Evolutionary conservation across 768 basidiomycete genomes (phyloP).

Genomic region (Hypholoma fasciculare): DNA sequence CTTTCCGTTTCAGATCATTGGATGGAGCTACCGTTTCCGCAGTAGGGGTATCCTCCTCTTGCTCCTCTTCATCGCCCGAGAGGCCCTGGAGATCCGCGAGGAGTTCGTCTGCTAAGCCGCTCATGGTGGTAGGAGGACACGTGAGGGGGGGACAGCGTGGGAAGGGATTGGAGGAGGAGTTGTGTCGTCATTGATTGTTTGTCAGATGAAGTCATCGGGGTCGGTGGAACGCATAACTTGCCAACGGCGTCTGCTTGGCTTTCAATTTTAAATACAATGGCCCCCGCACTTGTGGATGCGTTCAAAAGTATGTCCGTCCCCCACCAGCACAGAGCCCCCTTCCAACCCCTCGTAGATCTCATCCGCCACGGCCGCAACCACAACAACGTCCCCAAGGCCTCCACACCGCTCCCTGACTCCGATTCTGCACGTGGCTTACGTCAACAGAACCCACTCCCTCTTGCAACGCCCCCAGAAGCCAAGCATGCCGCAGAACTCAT

Average conservation of each 20-base stretch:
- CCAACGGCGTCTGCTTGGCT: background rate
- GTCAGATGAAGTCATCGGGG: conserved; percentile 20
- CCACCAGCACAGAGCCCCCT: conserved; percentile 10
- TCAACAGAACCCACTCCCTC: conserved; percentile 31
- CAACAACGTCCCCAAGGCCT: conserved; percentile 31
- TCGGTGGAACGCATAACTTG: conserved; percentile 14
- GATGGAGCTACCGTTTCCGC: conserved; percentile 8
- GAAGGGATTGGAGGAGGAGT: background rate
- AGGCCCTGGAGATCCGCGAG: conserved; percentile 89
- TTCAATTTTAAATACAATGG: conserved; percentile 34
- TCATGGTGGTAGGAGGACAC: conserved; percentile 44
- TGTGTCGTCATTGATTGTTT: conserved; percentile 3
- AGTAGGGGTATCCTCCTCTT: conserved; percentile 27
- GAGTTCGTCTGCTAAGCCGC: conserved; percentile 87
- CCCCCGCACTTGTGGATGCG: conserved; percentile 69
- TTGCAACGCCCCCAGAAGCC: conserved; percentile 16
- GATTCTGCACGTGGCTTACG: conserved; percentile 29
- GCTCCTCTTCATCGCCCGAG: conserved; percentile 62
- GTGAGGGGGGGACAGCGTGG: conserved; percentile 3
- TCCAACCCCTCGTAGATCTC: conserved; percentile 51
- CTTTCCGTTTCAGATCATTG: conserved; percentile 65
- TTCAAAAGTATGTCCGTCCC: conserved; percentile 71
- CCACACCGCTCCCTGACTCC: conserved; percentile 21
- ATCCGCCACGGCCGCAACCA: conserved; percentile 78
- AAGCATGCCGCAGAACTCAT: conserved; percentile 62